Base-by-base conservation (phyloP, 1,284 basidiomycete species). In the Sparassis latifolia region DNA sequence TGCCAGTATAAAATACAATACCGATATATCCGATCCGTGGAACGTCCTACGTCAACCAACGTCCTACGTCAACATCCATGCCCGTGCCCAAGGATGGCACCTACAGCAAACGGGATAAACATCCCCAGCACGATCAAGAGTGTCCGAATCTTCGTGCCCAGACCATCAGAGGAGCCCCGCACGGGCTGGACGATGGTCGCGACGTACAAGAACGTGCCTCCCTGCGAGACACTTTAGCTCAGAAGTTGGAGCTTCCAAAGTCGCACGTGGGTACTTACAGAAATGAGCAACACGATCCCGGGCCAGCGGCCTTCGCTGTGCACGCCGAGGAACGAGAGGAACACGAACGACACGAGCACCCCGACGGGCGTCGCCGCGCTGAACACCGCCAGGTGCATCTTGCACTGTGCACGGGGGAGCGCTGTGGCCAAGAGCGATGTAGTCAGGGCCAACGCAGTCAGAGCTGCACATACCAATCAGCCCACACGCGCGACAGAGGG, bases 151-250 rank as follows among this genome's bases (percentile, higher is more conserved):
- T 65, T 64, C 39, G 77, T 76, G 20, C 72, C 68, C 42, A 85
- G 64, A 29, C 72, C 73, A 12, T 68, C 56, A 28, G 70, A 58
- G 7, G 71, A 64, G 10, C 72, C 73, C 12, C 86, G 80, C 41
- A 87, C 75, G 3, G 88, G 82, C 63, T 92, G 89, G 29, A 94
- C 74, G 35, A 93, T 86, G 2, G 94, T 95, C 0, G 94, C 93
- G 33, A 97, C 94, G 64, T 95, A 97, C 32, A 97, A 73, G 68
- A 97, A 97, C 1, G 92, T 93, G 10, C 94, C 94, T 38, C 92
- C 95, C 92, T 93, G 55, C n/a, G 20, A 20, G 20, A 4, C 5
- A 38, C 10, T 31, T 20, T 5, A 37, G 4, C 30, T 39, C n/a
- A 10, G 10, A 33, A 33, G 44, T 20, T 40, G 27, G 7, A 7